phyloP scores from a whole-genome alignment of 139 green algal genomes.

The Deuterostichococcus epilithicus region DNA sequence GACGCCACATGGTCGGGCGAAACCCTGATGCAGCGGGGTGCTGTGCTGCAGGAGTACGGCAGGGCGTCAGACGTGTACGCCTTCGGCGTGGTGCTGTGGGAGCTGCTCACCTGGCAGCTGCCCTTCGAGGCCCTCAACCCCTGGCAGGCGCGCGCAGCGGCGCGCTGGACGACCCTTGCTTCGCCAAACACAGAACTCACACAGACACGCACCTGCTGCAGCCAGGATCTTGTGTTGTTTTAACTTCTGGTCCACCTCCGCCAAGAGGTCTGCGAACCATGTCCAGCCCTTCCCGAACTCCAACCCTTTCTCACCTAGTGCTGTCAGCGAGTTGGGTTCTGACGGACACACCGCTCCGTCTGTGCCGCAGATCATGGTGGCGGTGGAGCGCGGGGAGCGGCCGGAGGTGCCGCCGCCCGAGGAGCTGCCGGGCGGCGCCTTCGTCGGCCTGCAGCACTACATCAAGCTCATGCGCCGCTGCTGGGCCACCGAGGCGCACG shows the following conservation, averaged over 20 bases:
- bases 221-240: no score
- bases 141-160: constrained; percentile 28
- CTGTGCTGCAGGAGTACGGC: constrained; percentile 21
- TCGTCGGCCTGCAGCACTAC: neutral
- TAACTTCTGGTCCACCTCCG: no score
- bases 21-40: no score
- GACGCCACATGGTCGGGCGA: no score
- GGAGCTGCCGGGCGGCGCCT: neutral
- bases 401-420: neutral
- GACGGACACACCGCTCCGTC: no score
- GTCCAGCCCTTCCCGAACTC: no score
- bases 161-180: no score
- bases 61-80: constrained; percentile 41
- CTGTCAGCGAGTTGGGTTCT: no score
- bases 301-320: no score
- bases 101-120: constrained; percentile 43
- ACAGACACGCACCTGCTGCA: no score
- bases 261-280: no score
- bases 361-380: neutral
- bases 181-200: no score
- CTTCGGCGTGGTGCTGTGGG: constrained; percentile 42
- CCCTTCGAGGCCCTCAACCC: constrained; percentile 31
- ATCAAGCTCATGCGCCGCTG: neutral
- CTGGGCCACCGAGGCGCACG: neutral
- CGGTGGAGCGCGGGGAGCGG: neutral